Percentiles rank a stretch among this genome's conserved stretches.
These are phyloP conservation scores for Hypoxylon sp. DNA, from an alignment of 2,329 filamentous ascomycete species.

Conservation along the genomic window DNA sequence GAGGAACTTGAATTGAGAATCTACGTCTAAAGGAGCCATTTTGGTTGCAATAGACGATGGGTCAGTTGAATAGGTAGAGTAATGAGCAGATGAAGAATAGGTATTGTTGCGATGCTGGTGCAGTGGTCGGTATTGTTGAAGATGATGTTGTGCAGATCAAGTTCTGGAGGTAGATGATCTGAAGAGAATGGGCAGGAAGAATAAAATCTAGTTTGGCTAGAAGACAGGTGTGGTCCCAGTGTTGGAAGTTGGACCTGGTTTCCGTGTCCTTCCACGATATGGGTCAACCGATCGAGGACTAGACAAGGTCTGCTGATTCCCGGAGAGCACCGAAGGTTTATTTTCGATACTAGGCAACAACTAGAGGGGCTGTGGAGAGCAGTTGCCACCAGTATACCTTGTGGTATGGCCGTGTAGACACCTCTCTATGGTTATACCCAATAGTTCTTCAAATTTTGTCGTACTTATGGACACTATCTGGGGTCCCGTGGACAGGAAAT, in stretches of 20 bases:
- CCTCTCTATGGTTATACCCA: not conserved
- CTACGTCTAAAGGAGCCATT: slow-evolving; percentile 66
- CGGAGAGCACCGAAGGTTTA: not conserved
- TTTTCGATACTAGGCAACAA: not conserved
- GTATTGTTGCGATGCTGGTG: not conserved
- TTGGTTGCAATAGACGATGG: slow-evolving; percentile 44
- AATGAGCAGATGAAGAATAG: slow-evolving; percentile 1
- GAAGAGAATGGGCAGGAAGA: not conserved
- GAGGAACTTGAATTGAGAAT: slow-evolving; percentile 75
- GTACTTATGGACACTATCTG: slow-evolving; percentile 27
- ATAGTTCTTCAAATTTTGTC: slow-evolving; percentile 14
- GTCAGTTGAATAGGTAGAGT: slow-evolving; percentile 16
- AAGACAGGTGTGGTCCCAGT: not conserved
- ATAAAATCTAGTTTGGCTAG: not conserved
- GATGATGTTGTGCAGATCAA: slow-evolving; percentile 11
- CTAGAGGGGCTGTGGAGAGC: not conserved
- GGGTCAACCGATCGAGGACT: not conserved
- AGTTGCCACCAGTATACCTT: not conserved
- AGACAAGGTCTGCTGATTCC: not conserved
- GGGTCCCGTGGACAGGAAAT: slow-evolving; percentile 25
- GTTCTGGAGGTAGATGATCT: not conserved
- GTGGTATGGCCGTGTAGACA: not conserved
- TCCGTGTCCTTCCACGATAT: not conserved
- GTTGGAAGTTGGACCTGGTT: not conserved
- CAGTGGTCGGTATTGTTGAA: not conserved